These are phyloP conservation scores for Hordeum pubiflorum DNA, from an alignment of 202 grass and related monocot genomes.

Conservation along the genomic window DNA sequence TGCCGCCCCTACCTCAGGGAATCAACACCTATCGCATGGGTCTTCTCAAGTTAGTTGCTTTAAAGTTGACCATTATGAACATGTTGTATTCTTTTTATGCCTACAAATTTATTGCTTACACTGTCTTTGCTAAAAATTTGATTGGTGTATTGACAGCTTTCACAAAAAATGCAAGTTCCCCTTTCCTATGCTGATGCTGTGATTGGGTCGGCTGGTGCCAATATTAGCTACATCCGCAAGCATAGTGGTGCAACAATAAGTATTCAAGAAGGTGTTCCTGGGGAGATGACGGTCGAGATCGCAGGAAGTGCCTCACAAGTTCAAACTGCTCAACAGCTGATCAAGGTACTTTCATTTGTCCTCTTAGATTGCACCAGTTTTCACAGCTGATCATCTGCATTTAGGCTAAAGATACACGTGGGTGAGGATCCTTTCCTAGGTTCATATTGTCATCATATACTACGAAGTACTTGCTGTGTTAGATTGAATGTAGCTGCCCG, in stretches of 20 bases:
- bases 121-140: not conserved
- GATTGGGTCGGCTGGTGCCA: constrained; percentile 79
- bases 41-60: constrained; percentile 63
- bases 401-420: not conserved
- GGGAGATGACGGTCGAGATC: constrained; percentile 97
- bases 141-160: constrained; percentile 45
- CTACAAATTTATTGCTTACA: not conserved
- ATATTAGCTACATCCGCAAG: constrained; percentile 90
- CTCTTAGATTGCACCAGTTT: not conserved
- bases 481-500: not conserved
- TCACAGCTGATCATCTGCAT: not conserved
- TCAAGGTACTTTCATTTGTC: constrained; percentile 47
- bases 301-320: constrained; percentile 72
- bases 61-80: constrained; percentile 7
- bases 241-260: constrained; percentile 94
- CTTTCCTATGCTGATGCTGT: constrained; percentile 96
- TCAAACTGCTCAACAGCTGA: constrained; percentile 94
- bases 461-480: not conserved
- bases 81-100: constrained; percentile 7
- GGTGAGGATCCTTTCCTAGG: not conserved
- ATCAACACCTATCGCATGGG: constrained; percentile 49
- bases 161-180: constrained; percentile 85
- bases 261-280: constrained; percentile 89
- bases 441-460: not conserved
- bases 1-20: constrained; percentile 29